Evolutionary conservation across 768 basidiomycete genomes (phyloP).

Genomic region (Cystofilobasidium capitatum): DNA sequence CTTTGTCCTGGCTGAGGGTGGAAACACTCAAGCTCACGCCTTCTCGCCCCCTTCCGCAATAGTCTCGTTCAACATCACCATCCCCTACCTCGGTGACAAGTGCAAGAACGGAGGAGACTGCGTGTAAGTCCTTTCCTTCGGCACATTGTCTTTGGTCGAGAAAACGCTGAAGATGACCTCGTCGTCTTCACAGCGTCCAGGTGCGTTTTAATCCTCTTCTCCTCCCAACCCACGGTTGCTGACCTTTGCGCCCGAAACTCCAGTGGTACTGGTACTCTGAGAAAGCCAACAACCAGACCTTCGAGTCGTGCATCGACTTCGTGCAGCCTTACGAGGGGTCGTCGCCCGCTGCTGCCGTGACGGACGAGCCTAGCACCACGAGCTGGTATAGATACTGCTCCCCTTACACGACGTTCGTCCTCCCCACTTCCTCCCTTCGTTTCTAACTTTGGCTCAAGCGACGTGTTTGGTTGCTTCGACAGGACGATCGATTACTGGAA

Average conservation of each 20-base stretch:
- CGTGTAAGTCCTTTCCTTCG: background rate
- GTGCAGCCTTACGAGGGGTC: background rate
- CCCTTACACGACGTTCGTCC: background rate
- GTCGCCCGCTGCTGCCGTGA: background rate
- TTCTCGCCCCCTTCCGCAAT: background rate
- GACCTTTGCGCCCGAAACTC: background rate
- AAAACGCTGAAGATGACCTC: background rate
- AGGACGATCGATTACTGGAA: slow-evolving; percentile 7
- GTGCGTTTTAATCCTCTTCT: background rate
- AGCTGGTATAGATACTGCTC: background rate
- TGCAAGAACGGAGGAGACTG: slow-evolving; percentile 16
- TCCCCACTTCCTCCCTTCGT: background rate
- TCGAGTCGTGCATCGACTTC: slow-evolving; percentile 11
- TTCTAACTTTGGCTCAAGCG: background rate
- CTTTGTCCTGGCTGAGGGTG: no score
- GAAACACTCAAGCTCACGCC: slow-evolving; percentile 13
- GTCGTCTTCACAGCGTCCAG: no score
- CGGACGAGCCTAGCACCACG: background rate
- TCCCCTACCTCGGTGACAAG: slow-evolving; percentile 18
- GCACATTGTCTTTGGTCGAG: background rate
- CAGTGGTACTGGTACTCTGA: slow-evolving; percentile 14
- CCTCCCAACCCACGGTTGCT: no score
- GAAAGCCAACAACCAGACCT: slow-evolving; percentile 11
- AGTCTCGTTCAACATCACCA: slow-evolving; percentile 15
- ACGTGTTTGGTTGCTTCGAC: background rate